phyloP scores from a whole-genome alignment of 306 rosid genomes.

The Spatholobus suberectus region DNA sequence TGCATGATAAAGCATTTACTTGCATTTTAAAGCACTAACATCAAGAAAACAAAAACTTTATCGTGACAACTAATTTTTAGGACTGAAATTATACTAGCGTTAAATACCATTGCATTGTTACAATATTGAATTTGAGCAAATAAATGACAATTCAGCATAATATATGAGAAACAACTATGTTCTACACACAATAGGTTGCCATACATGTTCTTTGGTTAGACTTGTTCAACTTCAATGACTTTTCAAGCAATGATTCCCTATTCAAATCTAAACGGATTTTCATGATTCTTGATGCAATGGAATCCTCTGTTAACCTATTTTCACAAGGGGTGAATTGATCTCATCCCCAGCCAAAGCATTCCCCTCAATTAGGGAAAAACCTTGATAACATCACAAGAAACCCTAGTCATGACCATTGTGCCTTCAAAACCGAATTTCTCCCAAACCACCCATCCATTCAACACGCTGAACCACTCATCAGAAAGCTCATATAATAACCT shows the following conservation, averaged over 20 bases:
- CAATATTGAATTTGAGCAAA: neutral
- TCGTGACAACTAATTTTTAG: neutral
- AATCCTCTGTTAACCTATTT: slow-evolving; percentile 53
- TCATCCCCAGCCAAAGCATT: slow-evolving; percentile 39
- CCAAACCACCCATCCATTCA: neutral
- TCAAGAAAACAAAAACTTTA: neutral
- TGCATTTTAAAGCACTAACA: neutral
- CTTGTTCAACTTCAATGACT: slow-evolving; percentile 66
- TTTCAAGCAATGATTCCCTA: slow-evolving; percentile 36
- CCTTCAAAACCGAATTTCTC: slow-evolving; percentile 59
- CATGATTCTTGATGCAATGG: slow-evolving; percentile 45
- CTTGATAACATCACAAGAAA: slow-evolving; percentile 63
- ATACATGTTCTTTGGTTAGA: neutral
- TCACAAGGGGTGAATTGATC: neutral
- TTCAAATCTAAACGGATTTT: slow-evolving; percentile 48
- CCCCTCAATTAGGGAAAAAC: slow-evolving; percentile 43
- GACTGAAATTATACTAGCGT: neutral
- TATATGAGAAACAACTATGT: neutral
- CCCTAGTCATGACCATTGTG: slow-evolving; percentile 69
- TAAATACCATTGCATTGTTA: neutral
- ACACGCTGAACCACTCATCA: slow-evolving; percentile 6
- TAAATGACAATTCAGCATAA: neutral
- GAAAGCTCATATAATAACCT: slow-evolving; percentile 69
- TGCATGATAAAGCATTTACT: neutral
- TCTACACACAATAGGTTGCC: slow-evolving; percentile 24